phyloP scores from a whole-genome alignment of 2,329 filamentous ascomycete genomes.

The Chrysosporium keratinophilum region DNA sequence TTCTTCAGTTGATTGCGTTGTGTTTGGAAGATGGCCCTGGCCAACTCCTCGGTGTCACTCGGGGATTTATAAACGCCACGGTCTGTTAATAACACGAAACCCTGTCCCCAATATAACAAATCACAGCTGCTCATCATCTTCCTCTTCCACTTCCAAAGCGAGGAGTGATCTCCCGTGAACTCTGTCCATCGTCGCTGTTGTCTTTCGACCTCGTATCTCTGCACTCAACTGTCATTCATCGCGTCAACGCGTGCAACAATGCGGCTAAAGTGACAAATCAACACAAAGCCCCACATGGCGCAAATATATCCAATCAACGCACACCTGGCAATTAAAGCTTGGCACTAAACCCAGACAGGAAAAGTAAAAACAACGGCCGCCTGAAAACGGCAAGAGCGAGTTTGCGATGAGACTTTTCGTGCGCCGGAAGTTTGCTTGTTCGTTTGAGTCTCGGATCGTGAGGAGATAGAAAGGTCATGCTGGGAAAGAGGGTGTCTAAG shows the following conservation, averaged over 20 bases:
- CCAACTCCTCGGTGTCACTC: too few relatives aligned
- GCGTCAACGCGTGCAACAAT: background rate
- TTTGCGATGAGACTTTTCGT: background rate
- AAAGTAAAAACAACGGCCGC: background rate
- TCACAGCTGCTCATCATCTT: background rate
- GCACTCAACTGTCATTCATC: background rate
- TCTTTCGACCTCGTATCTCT: background rate
- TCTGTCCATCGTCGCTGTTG: background rate
- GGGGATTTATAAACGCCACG: background rate
- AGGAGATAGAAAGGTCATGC: background rate
- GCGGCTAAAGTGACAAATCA: slow-evolving; percentile 13
- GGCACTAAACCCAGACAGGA: background rate
- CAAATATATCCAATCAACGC: slow-evolving; percentile 7
- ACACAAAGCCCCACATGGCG: background rate
- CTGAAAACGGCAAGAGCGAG: background rate
- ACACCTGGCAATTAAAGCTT: background rate
- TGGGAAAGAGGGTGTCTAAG: background rate
- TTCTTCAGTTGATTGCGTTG: background rate
- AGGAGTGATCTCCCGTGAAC: background rate
- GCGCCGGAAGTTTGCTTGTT: background rate
- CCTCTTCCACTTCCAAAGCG: background rate
- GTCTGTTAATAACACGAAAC: background rate
- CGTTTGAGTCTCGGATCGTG: background rate
- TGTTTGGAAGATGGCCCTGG: background rate
- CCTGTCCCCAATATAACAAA: background rate